These are phyloP conservation scores for Collybiopsis confluens DNA, from an alignment of 768 basidiomycete genomes.

Conservation along the genomic window DNA sequence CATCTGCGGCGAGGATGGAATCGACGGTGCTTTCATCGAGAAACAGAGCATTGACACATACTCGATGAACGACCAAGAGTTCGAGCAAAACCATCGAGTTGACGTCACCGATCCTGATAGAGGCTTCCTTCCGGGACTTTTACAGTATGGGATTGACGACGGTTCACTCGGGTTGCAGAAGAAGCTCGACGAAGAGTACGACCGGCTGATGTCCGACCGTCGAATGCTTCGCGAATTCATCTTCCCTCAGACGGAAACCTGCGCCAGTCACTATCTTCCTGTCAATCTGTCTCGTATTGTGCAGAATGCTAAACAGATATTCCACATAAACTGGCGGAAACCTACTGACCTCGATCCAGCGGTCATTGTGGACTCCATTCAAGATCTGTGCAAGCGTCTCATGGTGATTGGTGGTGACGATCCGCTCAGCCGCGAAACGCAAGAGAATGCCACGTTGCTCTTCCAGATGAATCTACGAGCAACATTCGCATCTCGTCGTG, in stretches of 20 bases:
- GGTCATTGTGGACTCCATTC: slow-evolving; percentile 79
- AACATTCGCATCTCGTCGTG: slow-evolving; percentile 80
- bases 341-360: slow-evolving; percentile 88
- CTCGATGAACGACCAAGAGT: slow-evolving; percentile 72
- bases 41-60: slow-evolving; percentile 92
- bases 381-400: slow-evolving; percentile 69
- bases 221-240: slow-evolving; percentile 73
- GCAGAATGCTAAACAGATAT: slow-evolving; percentile 93
- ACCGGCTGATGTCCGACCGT: slow-evolving; percentile 72
- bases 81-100: slow-evolving; percentile 91
- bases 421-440: slow-evolving; percentile 66
- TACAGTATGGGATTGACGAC: slow-evolving; percentile 88
- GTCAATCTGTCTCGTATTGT: slow-evolving; percentile 95
- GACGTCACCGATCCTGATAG: slow-evolving; percentile 83
- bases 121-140: slow-evolving; percentile 72
- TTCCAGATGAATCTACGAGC: slow-evolving; percentile 94
- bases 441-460: slow-evolving; percentile 83
- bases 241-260: slow-evolving; percentile 72
- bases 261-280: slow-evolving; percentile 79
- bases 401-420: slow-evolving; percentile 86
- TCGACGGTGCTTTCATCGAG: slow-evolving; percentile 98
- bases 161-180: slow-evolving; percentile 63
- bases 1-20: slow-evolving; percentile 96
- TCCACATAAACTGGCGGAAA: slow-evolving; percentile 93
- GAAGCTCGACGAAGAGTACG: slow-evolving; percentile 64